Percentiles rank a stretch among this genome's conserved stretches.
phyloP scores from a whole-genome alignment of 2,329 filamentous ascomycete genomes.

The Fusarium azukiicola region DNA sequence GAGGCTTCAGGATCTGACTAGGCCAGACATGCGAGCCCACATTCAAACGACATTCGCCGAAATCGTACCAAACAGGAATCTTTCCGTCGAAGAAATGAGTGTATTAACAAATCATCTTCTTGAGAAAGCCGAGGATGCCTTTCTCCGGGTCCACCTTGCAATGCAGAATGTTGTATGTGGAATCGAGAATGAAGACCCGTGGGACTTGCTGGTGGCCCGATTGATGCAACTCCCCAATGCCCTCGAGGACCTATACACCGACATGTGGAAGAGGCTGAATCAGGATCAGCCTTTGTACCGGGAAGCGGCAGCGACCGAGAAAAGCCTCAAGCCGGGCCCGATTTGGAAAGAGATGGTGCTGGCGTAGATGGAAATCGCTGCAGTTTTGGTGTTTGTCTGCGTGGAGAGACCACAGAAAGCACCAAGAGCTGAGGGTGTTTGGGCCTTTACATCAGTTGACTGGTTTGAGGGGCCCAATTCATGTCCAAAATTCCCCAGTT shows the following conservation, averaged over 20 bases:
- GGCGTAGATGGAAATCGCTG: too few species aligned
- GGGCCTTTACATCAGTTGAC: too few species aligned
- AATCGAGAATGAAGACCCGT: conserved; percentile 15
- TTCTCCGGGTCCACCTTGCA: conserved; percentile 28
- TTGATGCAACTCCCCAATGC: conserved; percentile 14
- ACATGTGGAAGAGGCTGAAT: conserved; percentile 31
- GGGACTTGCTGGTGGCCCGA: not conserved
- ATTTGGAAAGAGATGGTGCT: too few species aligned
- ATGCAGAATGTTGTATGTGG: conserved; percentile 15
- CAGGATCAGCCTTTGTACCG: conserved; percentile 16
- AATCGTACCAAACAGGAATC: not conserved
- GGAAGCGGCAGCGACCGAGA: not conserved
- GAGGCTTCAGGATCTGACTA: conserved; percentile 17
- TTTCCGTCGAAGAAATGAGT: not conserved
- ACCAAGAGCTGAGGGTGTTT: too few species aligned
- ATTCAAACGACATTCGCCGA: not conserved
- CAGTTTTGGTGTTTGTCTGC: too few species aligned
- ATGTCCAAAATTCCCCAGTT: too few species aligned
- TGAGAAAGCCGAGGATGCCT: conserved; percentile 28
- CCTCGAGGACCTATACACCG: conserved; percentile 16
- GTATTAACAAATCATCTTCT: not conserved
- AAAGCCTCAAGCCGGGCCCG: too few species aligned
- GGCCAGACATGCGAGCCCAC: conserved; percentile 5
- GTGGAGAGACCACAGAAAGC: too few species aligned
- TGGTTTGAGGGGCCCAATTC: too few species aligned